Conservation (phyloP, 164 flowering plant species). For the Chimonanthus salicifolius region DNA sequence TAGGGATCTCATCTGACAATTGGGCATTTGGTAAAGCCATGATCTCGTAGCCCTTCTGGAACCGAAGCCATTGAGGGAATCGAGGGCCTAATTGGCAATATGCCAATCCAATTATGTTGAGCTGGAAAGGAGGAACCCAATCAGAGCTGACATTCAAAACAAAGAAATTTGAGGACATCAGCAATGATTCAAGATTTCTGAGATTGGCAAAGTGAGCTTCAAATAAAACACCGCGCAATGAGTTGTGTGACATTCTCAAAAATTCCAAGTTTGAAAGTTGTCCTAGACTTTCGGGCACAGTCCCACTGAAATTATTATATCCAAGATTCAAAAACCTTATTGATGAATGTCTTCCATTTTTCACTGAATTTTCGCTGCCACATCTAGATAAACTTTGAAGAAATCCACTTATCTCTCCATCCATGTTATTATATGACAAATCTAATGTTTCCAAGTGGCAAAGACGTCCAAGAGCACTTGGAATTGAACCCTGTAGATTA, state of each 20-base stretch:
- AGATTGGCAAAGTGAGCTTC: neutral
- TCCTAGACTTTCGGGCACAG: neutral
- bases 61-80: neutral
- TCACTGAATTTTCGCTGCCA: neutral
- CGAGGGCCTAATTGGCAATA: neutral
- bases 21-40: neutral
- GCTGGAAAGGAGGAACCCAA: constrained; percentile 7
- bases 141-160: neutral
- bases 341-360: neutral
- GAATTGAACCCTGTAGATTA: neutral
- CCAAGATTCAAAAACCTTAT: neutral
- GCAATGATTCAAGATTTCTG: neutral
- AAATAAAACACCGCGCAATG: neutral
- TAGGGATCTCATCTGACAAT: neutral
- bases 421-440: neutral
- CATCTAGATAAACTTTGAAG: neutral
- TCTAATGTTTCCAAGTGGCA: neutral
- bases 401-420: neutral
- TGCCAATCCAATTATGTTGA: rapidly evolving
- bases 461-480: neutral
- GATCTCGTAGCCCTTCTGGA: neutral
- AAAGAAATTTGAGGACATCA: neutral
- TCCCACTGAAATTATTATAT: neutral
- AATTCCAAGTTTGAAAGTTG: neutral
- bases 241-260: neutral